Conservation (phyloP, 768 basidiomycete species). For the Coprinopsis strossmayeri region DNA sequence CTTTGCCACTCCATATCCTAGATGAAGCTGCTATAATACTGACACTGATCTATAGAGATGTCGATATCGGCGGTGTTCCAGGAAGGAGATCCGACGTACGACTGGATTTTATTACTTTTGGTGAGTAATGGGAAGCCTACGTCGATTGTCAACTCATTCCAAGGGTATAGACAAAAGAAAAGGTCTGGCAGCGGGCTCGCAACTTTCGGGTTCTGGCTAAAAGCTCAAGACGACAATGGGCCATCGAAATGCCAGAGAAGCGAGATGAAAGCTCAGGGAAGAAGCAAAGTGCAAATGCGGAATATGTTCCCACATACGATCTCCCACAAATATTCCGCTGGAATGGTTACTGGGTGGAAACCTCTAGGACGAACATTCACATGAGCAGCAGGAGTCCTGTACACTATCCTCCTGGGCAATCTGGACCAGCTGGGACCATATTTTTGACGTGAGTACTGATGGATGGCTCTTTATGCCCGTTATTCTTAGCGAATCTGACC, state of each 20-base stretch:
- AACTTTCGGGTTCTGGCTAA: slow-evolving; percentile 33
- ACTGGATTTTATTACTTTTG: slow-evolving; percentile 41
- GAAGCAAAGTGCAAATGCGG: slow-evolving; percentile 23
- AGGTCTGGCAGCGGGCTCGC: slow-evolving; percentile 35
- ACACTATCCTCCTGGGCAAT: background rate
- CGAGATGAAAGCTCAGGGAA: slow-evolving; percentile 8
- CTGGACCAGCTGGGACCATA: too few species aligned
- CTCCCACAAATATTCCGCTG: slow-evolving; percentile 34
- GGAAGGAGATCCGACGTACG: slow-evolving; percentile 42
- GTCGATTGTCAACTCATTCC: too few species aligned
- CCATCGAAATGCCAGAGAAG: slow-evolving; percentile 13
- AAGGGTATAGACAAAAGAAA: slow-evolving; percentile 29
- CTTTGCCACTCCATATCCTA: background rate
- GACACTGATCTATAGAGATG: slow-evolving; percentile 24
- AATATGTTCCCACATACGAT: slow-evolving; percentile 34
- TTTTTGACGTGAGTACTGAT: background rate
- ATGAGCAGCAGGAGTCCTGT: too few species aligned
- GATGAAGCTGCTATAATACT: background rate
- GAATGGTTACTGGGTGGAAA: slow-evolving; percentile 33
- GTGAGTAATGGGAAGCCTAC: too few species aligned
- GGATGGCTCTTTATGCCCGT: background rate
- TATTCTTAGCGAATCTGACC: background rate
- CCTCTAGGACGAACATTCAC: slow-evolving; percentile 13
- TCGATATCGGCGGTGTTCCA: slow-evolving; percentile 37
- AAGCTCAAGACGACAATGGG: slow-evolving; percentile 33